Percentiles rank a stretch among this genome's conserved stretches.
phyloP scores from a whole-genome alignment of 352 stramenopile species.

The Pythium oligandrum region DNA sequence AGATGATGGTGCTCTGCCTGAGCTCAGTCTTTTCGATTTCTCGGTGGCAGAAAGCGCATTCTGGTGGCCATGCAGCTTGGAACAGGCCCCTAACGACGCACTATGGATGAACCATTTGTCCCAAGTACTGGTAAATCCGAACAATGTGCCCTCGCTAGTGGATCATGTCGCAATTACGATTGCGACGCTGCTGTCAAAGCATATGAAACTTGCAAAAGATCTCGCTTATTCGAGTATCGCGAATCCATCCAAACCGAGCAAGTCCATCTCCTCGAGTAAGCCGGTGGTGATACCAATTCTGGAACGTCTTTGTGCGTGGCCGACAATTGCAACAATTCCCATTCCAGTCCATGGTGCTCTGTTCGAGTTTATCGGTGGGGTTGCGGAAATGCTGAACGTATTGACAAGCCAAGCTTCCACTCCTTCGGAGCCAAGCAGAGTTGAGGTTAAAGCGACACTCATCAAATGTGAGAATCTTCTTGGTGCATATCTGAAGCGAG shows the following conservation, averaged over 20 bases:
- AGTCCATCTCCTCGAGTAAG: slow-evolving; percentile 10
- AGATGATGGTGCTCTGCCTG: slow-evolving; percentile 69
- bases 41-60: slow-evolving; percentile 71
- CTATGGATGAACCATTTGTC: slow-evolving; percentile 78
- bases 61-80: slow-evolving; percentile 67
- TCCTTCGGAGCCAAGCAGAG: slow-evolving; percentile 16
- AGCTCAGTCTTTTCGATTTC: slow-evolving; percentile 68
- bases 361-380: slow-evolving; percentile 74
- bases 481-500: slow-evolving; percentile 53
- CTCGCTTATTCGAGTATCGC: slow-evolving; percentile 45
- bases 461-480: slow-evolving; percentile 43
- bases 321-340: slow-evolving; percentile 60
- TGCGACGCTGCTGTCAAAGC: slow-evolving; percentile 72
- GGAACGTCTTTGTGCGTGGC: slow-evolving; percentile 54
- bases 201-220: slow-evolving; percentile 72
- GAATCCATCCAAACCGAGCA: slow-evolving; percentile 1
- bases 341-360: slow-evolving; percentile 74
- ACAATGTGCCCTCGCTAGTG: slow-evolving; percentile 57
- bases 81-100: slow-evolving; percentile 25
- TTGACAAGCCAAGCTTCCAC: slow-evolving; percentile 25
- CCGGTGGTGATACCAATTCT: slow-evolving; percentile 64
- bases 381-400: slow-evolving; percentile 65
- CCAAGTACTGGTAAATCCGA: slow-evolving; percentile 51
- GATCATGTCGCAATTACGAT: slow-evolving; percentile 73
- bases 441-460: slow-evolving; percentile 29